Base-by-base conservation (phyloP, 2,329 filamentous ascomycete species). In the Cryphonectria parasitica region DNA sequence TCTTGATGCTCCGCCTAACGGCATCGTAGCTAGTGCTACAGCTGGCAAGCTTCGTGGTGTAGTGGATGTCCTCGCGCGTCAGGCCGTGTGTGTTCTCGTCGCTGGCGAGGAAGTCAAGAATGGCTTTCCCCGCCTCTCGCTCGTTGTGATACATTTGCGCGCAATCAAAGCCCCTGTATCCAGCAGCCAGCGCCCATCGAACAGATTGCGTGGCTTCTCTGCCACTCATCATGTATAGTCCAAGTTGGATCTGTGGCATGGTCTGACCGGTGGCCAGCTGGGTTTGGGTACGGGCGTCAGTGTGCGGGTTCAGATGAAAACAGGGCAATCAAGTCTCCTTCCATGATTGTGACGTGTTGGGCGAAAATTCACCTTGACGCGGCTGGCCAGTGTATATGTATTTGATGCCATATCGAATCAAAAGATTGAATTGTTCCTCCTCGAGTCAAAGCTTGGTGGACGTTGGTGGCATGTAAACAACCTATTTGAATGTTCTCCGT, bases 31-130 rank as follows among this genome's bases (percentile, higher is more conserved):
- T 86, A 1, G 84, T 84, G 75, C 82, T 82, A 77, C 90, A 92
- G 70, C 85, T 89, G 1, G 89, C 89, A 19, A 96, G 85, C 82
- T 96, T 97, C 49, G 90, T 91, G 0, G 93, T 96, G 79, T 93
- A 95, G 80, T 93, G 93, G 67, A 96, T 83, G 76, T 95, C 89
- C 69, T 90, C 87, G 6, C 93, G 87, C 73, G 83, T 86, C 39
- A 94, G 78, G 0, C 82, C 84, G 0, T 82, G 75, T 0, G 79
- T 81, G 17, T 82, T 80, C 2, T 75, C 77, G 34, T 80, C 81
- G 67, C 82, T 81, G 52, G 80, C 76, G 3, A 92, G 80, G 74
- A 87, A 92, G 28, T 84, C 81, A 2, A 79, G 78, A 73, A 96
- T 91, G 11, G 91, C 90, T 43, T 84, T 81, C 1, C 92, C 92